Evolutionary conservation across 1,284 basidiomycete genomes (phyloP).

Genomic region (Termitomyces sp.): DNA sequence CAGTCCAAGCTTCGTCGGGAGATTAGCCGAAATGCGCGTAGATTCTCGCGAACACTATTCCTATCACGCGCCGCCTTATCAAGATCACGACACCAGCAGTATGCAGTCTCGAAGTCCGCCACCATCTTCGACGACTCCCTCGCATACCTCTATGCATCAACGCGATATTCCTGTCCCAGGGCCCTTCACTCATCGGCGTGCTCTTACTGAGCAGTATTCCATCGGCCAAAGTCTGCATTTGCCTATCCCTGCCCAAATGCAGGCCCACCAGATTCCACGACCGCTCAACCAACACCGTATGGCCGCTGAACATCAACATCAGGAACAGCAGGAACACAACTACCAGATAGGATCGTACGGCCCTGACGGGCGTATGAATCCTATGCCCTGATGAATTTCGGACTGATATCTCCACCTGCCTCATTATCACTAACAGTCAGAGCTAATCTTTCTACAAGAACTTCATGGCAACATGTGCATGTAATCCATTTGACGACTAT

Average conservation of each 20-base stretch:
- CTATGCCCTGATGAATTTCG: constrained; percentile 28
- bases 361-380: constrained; percentile 36
- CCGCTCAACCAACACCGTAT: constrained; percentile 41
- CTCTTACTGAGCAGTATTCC: constrained; percentile 48
- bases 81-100: constrained; percentile 28
- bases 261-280: constrained; percentile 32
- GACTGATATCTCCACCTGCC: constrained; percentile 7
- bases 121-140: constrained; percentile 25
- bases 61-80: constrained; percentile 41
- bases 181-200: constrained; percentile 38
- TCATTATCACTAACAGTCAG: constrained; percentile 12
- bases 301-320: constrained; percentile 11
- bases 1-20: constrained; percentile 34
- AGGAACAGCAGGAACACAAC: constrained; percentile 16
- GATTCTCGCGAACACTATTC: constrained; percentile 39
- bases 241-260: constrained; percentile 32
- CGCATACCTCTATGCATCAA: constrained; percentile 25
- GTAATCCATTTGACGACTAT: constrained; percentile 13
- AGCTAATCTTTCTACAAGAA: constrained; percentile 17
- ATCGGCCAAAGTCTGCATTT: constrained; percentile 39
- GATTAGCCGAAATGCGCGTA: constrained; percentile 33
- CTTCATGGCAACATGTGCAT: constrained; percentile 5
- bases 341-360: constrained; percentile 29
- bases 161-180: constrained; percentile 22
- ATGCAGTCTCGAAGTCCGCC: constrained; percentile 32